phyloP scores from a whole-genome alignment of 75 land plant species.

The Selaginella tamariscina region DNA sequence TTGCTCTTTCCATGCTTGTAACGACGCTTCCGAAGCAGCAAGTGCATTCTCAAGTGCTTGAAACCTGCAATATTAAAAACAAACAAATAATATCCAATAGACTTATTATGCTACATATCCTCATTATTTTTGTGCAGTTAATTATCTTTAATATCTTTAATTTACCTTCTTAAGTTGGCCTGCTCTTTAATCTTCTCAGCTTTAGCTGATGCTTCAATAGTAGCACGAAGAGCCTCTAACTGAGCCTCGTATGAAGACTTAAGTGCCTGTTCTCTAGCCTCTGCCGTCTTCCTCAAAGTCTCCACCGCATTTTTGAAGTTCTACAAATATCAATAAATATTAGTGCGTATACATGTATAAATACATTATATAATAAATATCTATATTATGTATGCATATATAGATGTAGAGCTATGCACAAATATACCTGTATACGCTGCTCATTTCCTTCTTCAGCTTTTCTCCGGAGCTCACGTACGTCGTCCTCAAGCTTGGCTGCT shows the following conservation, averaged over 20 bases:
- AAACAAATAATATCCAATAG: too few relatives aligned
- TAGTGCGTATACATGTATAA: too few relatives aligned
- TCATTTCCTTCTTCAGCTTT: conserved; percentile 17
- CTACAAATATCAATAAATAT: too few relatives aligned
- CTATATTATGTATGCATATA: too few relatives aligned
- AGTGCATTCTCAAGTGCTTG: conserved; percentile 48
- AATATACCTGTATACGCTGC: too few relatives aligned
- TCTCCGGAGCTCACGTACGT: conserved; percentile 33
- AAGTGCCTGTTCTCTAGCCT: conserved; percentile 30
- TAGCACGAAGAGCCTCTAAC: conserved; percentile 37
- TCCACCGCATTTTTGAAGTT: conserved; percentile 36
- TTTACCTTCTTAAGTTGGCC: conserved; percentile 37
- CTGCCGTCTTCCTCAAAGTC: conserved; percentile 34
- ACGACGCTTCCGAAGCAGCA: conserved; percentile 36
- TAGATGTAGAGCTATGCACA: too few relatives aligned
- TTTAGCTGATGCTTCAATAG: conserved; percentile 41
- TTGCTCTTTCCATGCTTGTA: conserved; percentile 44
- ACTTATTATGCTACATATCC: too few relatives aligned
- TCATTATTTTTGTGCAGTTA: too few relatives aligned
- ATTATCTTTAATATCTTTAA: too few relatives aligned
- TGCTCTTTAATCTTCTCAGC: conserved; percentile 39
- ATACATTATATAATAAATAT: too few relatives aligned
- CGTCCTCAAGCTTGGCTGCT: conserved; percentile 35
- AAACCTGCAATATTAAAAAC: too few relatives aligned
- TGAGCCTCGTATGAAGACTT: conserved; percentile 39